These are phyloP conservation scores for Fusarium solani-melongenae DNA, from an alignment of 2,329 filamentous ascomycete species.

Conservation along the genomic window DNA sequence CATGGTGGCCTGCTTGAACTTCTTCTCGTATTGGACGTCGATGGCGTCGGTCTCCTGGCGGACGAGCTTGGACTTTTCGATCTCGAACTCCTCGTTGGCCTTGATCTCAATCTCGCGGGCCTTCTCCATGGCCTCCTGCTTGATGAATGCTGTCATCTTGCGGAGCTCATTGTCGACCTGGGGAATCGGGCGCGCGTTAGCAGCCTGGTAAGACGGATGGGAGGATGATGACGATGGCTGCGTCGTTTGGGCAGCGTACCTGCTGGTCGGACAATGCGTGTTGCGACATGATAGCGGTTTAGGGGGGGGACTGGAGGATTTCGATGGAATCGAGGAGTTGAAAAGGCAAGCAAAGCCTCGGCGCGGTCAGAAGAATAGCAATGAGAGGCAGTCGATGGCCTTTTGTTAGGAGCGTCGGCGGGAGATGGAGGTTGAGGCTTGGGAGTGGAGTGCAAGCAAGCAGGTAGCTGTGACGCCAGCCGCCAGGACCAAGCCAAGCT, in stretches of 20 bases:
- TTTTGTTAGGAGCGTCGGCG: conserved; percentile 27
- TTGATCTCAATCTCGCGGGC: conserved; percentile 97
- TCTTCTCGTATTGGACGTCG: conserved; percentile 95
- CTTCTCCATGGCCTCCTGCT: conserved; percentile 97
- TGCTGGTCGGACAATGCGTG: conserved; percentile 98
- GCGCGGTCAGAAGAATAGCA: conserved; percentile 11
- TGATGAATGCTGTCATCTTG: conserved; percentile 99
- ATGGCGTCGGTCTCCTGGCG: conserved; percentile 94
- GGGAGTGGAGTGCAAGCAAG: conserved; percentile 28
- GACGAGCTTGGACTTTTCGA: conserved; percentile 98
- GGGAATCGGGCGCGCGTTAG: conserved; percentile 27
- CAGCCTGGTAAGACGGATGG: conserved; percentile 15
- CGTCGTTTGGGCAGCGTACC: conserved; percentile 63
- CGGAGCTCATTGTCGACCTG: conserved; percentile 97
- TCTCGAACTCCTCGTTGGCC: conserved; percentile 98
- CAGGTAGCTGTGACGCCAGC: conserved; percentile 46
- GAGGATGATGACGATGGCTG: conserved; percentile 31
- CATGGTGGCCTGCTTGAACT: conserved; percentile 98
- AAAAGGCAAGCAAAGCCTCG: conserved; percentile 1
- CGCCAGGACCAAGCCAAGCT: conserved; percentile 29
- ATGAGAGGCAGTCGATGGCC: conserved; percentile 36
- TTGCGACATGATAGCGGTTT: conserved; percentile 80
- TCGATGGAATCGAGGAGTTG: conserved; percentile 8
- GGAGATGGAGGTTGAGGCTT: conserved; percentile 36
- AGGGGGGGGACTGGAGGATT: conserved; percentile 17